Evolutionary conservation across 805 yeast genomes (phyloP), one percentile per base, ranked within the genome.

Genomic region (Kodamaea jinghongensis): DNA sequence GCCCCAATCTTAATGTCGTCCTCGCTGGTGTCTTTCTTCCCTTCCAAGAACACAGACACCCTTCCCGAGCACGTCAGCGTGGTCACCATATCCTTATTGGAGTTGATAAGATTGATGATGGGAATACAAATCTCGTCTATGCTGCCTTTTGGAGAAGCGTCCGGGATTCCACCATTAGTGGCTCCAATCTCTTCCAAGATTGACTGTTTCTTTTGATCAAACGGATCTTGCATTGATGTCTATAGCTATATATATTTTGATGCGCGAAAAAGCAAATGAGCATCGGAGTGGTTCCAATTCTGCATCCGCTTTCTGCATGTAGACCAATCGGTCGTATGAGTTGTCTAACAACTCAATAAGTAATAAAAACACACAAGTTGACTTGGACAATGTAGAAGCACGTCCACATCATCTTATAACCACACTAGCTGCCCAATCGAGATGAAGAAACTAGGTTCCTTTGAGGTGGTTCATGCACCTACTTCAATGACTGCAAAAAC

Each of bases 41-140:
- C 96, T 54, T 87, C 96, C 2, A 83, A 63, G 55, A 84, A 88
- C 0, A 88, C 88, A 42, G 91, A 81, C 1, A 87, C 82, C 52
- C 96, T 67, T 2, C 96, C 96, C 0, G 95, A 86, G 49, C 96
- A 88, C 12, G 93, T 82, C 1, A 95, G 85, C 0, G 96, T 88
- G 2, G 95, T 87, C 8, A 88, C 93, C 79, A 84, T 74, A 47
- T 83, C 79, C 0, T 61, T 51, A 48, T 78, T 76, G 2, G 72
- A 48, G 52, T 88, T 88, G 49, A 88, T 82, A 11, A 81, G 55
- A 11, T 76, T 60, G 44, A 88, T 86, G 13, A 88, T 71, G 2
- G 96, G 95, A 9, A 82, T 52, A 50, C 95, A 82, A 14, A 75
- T 64, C 35, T 64, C 78, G 60, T 88, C 96, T n/a, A 87, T 80